These are phyloP conservation scores for Trebouxia sp. DNA, from an alignment of 139 green algal genomes.

Conservation along the genomic window DNA sequence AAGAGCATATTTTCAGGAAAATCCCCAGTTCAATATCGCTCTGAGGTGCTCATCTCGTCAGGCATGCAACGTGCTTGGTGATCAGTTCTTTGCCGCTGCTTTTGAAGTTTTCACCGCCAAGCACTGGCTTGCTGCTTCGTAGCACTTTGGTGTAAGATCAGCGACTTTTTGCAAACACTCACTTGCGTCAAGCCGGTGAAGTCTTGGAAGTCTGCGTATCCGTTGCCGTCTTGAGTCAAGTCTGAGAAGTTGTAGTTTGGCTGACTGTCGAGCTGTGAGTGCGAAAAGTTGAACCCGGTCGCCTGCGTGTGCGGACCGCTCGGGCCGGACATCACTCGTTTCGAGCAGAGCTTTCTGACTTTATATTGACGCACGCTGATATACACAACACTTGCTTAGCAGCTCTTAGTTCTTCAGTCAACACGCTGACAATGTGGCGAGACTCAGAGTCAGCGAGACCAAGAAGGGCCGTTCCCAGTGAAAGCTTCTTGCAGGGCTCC, in stretches of 20 bases:
- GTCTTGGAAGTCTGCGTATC: slow-evolving; percentile 1
- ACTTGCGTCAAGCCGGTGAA: slow-evolving; percentile 31
- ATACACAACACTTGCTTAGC: too few species aligned
- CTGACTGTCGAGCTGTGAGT: slow-evolving; percentile 26
- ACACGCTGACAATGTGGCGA: too few species aligned
- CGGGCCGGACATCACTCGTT: not conserved
- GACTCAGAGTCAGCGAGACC: too few species aligned
- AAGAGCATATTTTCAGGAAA: not conserved
- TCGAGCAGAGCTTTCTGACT: too few species aligned
- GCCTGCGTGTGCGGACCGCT: slow-evolving; percentile 13
- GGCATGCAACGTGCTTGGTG: not conserved
- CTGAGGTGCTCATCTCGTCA: not conserved
- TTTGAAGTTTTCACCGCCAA: too few species aligned
- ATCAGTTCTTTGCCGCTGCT: not conserved
- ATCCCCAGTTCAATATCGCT: not conserved
- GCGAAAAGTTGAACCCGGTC: not conserved
- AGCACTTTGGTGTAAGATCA: too few species aligned
- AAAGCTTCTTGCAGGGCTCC: too few species aligned
- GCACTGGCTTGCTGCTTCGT: too few species aligned
- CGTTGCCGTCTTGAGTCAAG: slow-evolving; percentile 12
- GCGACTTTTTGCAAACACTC: too few species aligned
- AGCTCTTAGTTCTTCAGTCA: too few species aligned
- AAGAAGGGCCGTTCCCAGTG: too few species aligned
- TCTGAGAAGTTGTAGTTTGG: slow-evolving; percentile 26
- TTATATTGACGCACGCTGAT: too few species aligned